Base-by-base conservation (phyloP, 345 rosid genomes). In the Melastoma malabathricum region DNA sequence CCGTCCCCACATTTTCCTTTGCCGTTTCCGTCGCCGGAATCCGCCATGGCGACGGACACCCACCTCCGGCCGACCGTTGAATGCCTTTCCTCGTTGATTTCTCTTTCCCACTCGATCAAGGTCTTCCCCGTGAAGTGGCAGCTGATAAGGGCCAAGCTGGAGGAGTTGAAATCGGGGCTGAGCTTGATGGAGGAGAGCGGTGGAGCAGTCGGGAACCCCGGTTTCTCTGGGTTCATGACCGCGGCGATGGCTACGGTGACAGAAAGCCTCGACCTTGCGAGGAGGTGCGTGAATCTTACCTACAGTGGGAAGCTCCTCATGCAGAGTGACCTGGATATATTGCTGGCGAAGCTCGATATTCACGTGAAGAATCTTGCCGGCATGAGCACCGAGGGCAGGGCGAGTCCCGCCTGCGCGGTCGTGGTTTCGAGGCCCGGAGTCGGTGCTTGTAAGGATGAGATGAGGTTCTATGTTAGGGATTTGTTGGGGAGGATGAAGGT, bases 271-370 rank as follows among this genome's bases (percentile, higher is more conserved):
- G 83, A 74, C 68, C 89, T 84, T 44, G 96, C 89, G 7, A 66
- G 79, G 46, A 66, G 77, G 14, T 92, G 98, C 55, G 64, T 79
- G 55, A 81, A 81, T 71, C 71, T 79, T 53, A 72, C 87, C 6
- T 86, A 70, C 76, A 73, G 77, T 50, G 98, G 98, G 15, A 86
- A 86, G 86, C 93, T 92, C 15, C 64, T 86, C 76, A 92, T 92
- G 98, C 96, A 92, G 73, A 86, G 96, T 55, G 89, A 87, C 69
- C 68, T 92, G 54, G 96, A 92, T 61, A 69, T 79, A 3, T 50
- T 84, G 49, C 72, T 78, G 0, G 62, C 77, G 0, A 92, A 68
- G 56, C 68, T 87, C 41, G 90, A 81, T 45, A 49, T 46, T 0
- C 83, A 79, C 29, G 58, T 74, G 23, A 77, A 72, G 69, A 70